Conservation (phyloP, 169 alveolate species). For the Plasmodium ovale region DNA sequence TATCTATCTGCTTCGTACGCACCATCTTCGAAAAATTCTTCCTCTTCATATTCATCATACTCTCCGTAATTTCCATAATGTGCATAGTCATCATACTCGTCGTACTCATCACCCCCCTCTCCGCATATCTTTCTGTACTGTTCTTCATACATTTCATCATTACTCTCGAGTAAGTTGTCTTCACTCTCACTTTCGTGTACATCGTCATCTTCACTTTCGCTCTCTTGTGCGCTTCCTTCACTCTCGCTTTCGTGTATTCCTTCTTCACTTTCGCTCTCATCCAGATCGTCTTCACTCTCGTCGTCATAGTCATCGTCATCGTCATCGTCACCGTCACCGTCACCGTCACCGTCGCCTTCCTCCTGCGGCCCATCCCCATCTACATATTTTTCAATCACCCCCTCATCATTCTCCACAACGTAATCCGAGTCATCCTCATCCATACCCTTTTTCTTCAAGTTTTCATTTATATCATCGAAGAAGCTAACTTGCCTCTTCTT, state of each 20-base stretch:
- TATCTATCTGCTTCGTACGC: not conserved
- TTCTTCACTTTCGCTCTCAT: not conserved
- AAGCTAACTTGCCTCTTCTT: slow-evolving; percentile 41
- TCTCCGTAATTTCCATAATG: not conserved
- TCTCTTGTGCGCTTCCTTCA: not conserved
- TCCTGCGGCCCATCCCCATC: slow-evolving; percentile 9
- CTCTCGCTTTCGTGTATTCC: not conserved
- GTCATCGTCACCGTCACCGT: slow-evolving; percentile 5
- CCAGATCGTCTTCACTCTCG: not conserved
- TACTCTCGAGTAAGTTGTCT: slow-evolving; percentile 1
- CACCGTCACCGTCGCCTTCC: slow-evolving; percentile 2
- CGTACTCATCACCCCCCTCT: slow-evolving; percentile 38
- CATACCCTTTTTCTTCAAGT: slow-evolving; percentile 22
- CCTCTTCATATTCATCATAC: slow-evolving; percentile 1
- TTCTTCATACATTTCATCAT: slow-evolving; percentile 16
- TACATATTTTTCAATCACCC: slow-evolving; percentile 22
- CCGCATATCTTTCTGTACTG: slow-evolving; percentile 33
- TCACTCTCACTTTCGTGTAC: slow-evolving; percentile 2
- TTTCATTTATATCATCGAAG: slow-evolving; percentile 51
- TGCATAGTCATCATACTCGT: slow-evolving; percentile 16
- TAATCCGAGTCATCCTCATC: slow-evolving; percentile 68
- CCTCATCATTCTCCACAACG: slow-evolving; percentile 15
- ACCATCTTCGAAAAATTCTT: slow-evolving; percentile 15
- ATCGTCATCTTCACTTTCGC: not conserved
- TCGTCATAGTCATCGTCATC: slow-evolving; percentile 35